Evolutionary conservation across 2,329 filamentous ascomycete species (phyloP).

Genomic region (Clonostachys sp.): DNA sequence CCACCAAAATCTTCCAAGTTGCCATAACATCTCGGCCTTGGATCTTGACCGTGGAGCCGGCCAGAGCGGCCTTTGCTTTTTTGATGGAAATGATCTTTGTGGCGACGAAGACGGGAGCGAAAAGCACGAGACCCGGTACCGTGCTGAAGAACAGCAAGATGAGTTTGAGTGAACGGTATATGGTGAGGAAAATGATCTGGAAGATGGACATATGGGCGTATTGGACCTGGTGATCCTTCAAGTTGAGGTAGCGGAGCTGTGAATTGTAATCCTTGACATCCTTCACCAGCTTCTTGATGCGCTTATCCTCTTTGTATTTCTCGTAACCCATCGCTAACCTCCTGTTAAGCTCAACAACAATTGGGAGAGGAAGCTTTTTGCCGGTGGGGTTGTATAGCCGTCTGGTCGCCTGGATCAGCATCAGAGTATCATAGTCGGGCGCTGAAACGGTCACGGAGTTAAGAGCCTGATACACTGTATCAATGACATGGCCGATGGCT

Average conservation of each 20-base stretch:
- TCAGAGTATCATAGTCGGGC: constrained; percentile 92
- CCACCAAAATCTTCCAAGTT: constrained; percentile 91
- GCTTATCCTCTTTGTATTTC: constrained; percentile 84
- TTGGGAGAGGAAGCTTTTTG: constrained; percentile 86
- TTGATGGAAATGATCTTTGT: constrained; percentile 77
- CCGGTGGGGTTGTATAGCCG: constrained; percentile 91
- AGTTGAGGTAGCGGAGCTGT: constrained; percentile 76
- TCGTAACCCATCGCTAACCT: constrained; percentile 88
- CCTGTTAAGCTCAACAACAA: constrained; percentile 91
- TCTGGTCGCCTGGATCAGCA: constrained; percentile 92
- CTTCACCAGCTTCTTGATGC: constrained; percentile 71
- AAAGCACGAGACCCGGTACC: constrained; percentile 80
- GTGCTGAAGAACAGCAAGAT: constrained; percentile 73
- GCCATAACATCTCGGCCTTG: constrained; percentile 86
- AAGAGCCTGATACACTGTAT: constrained; percentile 80
- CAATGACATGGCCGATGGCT: constrained; percentile 79
- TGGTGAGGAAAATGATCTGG: constrained; percentile 69
- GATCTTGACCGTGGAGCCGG: constrained; percentile 83
- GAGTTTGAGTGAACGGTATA: constrained; percentile 79
- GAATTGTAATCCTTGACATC: constrained; percentile 83
- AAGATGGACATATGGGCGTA: constrained; percentile 80
- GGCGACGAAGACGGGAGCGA: constrained; percentile 81
- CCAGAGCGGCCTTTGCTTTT: constrained; percentile 80
- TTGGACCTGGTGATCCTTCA: constrained; percentile 91
- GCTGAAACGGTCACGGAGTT: constrained; percentile 86